A percentile compares a stretch with the other conserved stretches of the same genome.
Evolutionary conservation across 805 yeast genomes (phyloP).

Genomic region (Ogataea angusta): DNA sequence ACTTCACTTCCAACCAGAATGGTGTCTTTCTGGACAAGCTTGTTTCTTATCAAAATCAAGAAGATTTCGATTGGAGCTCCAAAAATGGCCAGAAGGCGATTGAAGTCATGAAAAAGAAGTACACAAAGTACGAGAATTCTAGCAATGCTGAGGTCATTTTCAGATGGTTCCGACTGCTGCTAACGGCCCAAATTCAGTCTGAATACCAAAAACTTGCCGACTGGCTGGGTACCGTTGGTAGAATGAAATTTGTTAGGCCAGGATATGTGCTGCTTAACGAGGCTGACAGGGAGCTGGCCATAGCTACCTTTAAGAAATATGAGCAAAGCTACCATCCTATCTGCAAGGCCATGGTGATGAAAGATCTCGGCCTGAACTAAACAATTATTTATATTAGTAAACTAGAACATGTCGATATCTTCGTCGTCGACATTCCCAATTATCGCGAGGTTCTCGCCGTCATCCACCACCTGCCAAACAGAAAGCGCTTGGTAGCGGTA

Average conservation of each 20-base stretch:
- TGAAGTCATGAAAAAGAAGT: constrained; percentile 28
- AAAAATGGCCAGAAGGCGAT: constrained; percentile 34
- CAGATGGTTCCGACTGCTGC: constrained; percentile 70
- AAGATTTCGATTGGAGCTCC: constrained; percentile 38
- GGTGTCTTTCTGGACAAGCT: constrained; percentile 76
- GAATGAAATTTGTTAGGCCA: constrained; percentile 94
- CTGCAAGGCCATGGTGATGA: constrained; percentile 75
- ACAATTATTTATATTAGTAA: neutral
- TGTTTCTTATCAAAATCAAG: constrained; percentile 44
- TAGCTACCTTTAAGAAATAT: constrained; percentile 57
- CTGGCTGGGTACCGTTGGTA: constrained; percentile 89
- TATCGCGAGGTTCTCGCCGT: constrained; percentile 61
- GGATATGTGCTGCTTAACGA: constrained; percentile 63
- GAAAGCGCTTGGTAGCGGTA: constrained; percentile 67
- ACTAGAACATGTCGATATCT: constrained; percentile 24
- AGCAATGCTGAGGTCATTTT: constrained; percentile 78
- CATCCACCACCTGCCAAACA: constrained; percentile 74
- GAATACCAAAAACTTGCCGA: constrained; percentile 57
- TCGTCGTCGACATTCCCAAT: constrained; percentile 42
- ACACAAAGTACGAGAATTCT: constrained; percentile 47
- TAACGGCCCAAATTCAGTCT: constrained; percentile 47
- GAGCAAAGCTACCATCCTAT: constrained; percentile 77
- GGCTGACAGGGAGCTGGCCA: constrained; percentile 65
- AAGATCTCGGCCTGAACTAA: constrained; percentile 57
- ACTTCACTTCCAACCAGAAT: constrained; percentile 70